Evolutionary conservation across 1,284 basidiomycete species (phyloP), one percentile per base, ranked within the genome.

Genomic region (Ceratobasidium sp.): DNA sequence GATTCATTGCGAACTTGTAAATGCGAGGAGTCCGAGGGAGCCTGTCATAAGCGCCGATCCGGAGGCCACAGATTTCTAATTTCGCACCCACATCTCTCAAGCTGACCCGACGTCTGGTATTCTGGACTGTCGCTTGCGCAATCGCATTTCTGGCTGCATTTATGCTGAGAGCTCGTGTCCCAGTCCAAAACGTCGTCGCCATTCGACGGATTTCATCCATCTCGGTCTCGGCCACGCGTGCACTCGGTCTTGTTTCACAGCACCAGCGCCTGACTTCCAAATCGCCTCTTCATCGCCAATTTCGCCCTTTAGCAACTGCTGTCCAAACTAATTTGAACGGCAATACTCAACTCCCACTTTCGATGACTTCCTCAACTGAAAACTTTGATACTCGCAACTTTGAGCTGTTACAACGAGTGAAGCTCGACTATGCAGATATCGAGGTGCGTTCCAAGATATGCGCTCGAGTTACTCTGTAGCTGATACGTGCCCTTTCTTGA

Each of bases 391-490:
- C 64, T 12, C 31, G 87, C 64, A 92, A 93, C 76, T 95, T 94
- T 75, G 90, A 94, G 77, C 84, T 94, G 42, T 79, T 94, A 72
- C 87, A 87, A 75, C 82, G 84, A 35, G 79, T 92, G 74, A 86
- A 89, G 74, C 81, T 93, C 40, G 86, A 87, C 74, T 92, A 87
- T 73, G 88, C 89, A 2, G 90, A 92, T 73, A 86, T 94, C 70
- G 80, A 83, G 34, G 64, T 38, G 15, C 20, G 64, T 35, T 5
- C 34, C 35, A 1, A 13, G n/a, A 42, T n/a, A 12, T 1, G 22
- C 6, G 20, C 20, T 20, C 12, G n/a, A 22, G 52, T 32, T 35
- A 34, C 10, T 47, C 1, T 15, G 7, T 22, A 34, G 40, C 27
- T 25, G 3, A 10, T 35, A 27, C 2, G n/a, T 13, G 38, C 38